Evolutionary conservation across 768 basidiomycete genomes (phyloP).

Genomic region (Astraeus odoratus): DNA sequence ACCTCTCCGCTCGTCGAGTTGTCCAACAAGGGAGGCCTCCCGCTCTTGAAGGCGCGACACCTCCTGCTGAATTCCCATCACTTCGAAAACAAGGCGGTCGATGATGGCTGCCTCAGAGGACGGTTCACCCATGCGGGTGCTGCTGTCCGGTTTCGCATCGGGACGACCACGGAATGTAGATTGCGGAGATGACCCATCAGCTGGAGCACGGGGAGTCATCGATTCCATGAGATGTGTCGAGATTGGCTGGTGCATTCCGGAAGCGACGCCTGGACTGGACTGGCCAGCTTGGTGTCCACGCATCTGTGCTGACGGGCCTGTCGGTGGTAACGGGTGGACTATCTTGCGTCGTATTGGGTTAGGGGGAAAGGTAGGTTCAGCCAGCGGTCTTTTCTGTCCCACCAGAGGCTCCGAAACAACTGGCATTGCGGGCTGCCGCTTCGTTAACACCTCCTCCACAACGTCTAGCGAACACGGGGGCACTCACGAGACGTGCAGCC

Average conservation of each 20-base stretch:
- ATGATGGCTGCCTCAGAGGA: slow-evolving; percentile 1
- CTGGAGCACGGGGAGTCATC: neutral
- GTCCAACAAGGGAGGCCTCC: slow-evolving; percentile 19
- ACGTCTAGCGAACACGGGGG: no score
- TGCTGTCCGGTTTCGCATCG: neutral
- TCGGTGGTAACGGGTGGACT: slow-evolving; percentile 3
- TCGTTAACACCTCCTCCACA: no score
- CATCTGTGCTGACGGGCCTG: neutral
- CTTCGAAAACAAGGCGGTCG: slow-evolving; percentile 17
- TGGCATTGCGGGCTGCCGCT: slow-evolving; percentile 19
- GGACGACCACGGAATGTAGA: neutral
- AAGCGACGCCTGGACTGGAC: neutral
- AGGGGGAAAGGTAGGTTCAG: neutral
- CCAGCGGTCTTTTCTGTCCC: slow-evolving; percentile 11
- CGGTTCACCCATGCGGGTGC: neutral
- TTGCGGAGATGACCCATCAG: neutral
- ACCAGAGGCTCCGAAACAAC: slow-evolving; percentile 7
- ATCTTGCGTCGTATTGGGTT: slow-evolving; percentile 11
- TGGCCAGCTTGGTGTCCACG: neutral
- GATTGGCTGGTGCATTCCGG: neutral
- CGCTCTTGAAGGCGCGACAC: slow-evolving; percentile 15
- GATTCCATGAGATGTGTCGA: neutral
- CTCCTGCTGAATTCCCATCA: slow-evolving; percentile 23
- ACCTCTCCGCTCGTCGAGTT: slow-evolving; percentile 15
- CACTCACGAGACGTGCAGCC: no score